Evolutionary conservation across 345 rosid genomes (phyloP).

Genomic region (Salix suchowensis): DNA sequence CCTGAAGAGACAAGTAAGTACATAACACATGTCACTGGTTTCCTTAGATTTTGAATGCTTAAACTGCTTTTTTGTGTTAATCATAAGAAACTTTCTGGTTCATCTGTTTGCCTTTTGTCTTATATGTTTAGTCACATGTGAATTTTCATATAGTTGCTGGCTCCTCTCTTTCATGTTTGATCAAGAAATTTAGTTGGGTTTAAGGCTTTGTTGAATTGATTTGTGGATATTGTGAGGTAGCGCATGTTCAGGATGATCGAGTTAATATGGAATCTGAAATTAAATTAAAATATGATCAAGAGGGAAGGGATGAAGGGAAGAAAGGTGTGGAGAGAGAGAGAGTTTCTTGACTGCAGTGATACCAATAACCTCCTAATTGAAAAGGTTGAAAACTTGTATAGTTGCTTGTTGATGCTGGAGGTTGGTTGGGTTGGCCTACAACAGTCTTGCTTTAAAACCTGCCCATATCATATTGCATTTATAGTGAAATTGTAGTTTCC

Average conservation of each 20-base stretch:
- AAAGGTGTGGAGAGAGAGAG: neutral
- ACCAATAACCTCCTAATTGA: neutral
- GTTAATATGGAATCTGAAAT: neutral
- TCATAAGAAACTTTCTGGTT: neutral
- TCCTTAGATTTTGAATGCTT: neutral
- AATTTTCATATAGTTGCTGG: neutral
- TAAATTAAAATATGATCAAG: neutral
- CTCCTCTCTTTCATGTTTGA: neutral
- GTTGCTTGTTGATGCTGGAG: neutral
- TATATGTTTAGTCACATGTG: neutral
- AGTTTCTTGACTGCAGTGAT: neutral
- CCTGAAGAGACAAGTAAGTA: constrained; percentile 89
- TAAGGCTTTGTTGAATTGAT: neutral
- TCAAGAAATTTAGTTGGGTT: neutral
- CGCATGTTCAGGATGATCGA: neutral
- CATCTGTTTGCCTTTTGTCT: neutral
- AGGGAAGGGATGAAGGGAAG: neutral
- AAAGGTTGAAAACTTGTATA: neutral
- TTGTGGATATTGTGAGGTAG: neutral
- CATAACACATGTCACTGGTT: constrained; percentile 2
- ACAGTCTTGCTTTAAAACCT: neutral
- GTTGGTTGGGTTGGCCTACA: neutral
- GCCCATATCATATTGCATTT: no score
- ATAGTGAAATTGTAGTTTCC: no score
- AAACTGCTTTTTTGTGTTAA: neutral